Evolutionary conservation across 2,329 filamentous ascomycete species (phyloP), one percentile per base, ranked within the genome.

Genomic region (Aspergillus piperis): DNA sequence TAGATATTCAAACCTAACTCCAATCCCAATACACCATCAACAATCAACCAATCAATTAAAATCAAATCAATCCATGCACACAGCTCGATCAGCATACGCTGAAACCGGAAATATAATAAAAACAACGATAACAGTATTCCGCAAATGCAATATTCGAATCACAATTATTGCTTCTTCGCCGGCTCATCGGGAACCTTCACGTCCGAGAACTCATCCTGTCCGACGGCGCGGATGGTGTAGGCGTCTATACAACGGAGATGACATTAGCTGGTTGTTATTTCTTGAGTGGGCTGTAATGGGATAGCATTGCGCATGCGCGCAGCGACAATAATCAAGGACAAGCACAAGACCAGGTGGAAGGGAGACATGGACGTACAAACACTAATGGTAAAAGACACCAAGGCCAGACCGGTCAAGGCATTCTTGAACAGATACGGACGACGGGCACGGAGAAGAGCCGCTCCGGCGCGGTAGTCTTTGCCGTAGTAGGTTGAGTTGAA

Each of bases 201-300:
- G 74, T 99, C 95, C 60, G 93, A 91, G 80, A 99, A 99, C 67
- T 97, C 91, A 77, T 98, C 95, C 78, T 98, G 95, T 47, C 94
- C 92, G 72, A 99, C 90, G 57, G 91, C 92, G 66, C 83, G 86
- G 73, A 99, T 89, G 44, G 88, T 91, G 75, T 86, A 90, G 57
- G 83, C 79, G 73, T 90, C 88, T 90, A 62, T 36, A 51, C 11
- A 15, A 2, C 2, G 13, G 32, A 36, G 11, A 13, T 13, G 11
- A 36, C 32, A 13, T 36, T 36, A 36, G 32, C 32, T 32, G 4
- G 4, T 32, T 2, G 5, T 32, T 5, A 2, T 36, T 15, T 5
- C 5, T 30, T 30, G 1, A 30, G 1, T 30, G 4, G 27, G 4
- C 10, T 30, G 10, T 30, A 3, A 30, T 11, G 27, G 1, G 27